phyloP scores from a whole-genome alignment of 2,329 filamentous ascomycete species.

The Neobulgaria alba region DNA sequence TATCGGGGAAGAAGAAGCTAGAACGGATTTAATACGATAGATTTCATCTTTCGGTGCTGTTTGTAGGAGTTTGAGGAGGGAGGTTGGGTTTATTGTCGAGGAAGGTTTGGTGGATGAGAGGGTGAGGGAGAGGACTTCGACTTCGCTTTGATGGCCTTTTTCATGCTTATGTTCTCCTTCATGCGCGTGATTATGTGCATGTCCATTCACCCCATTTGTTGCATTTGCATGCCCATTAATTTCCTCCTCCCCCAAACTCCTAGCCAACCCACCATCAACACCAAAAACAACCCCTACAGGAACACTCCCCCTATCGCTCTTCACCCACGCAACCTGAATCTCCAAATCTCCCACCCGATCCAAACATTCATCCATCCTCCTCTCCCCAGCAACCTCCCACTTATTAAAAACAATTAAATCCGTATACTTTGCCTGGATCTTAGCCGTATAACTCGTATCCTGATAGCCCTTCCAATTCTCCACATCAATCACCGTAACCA shows the following conservation, averaged over 20 bases:
- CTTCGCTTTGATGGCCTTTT: constrained; percentile 66
- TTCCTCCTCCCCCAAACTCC: constrained; percentile 37
- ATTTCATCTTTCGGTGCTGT: constrained; percentile 84
- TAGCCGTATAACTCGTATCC: constrained; percentile 62
- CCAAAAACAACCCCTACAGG: constrained; percentile 75
- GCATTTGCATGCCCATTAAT: constrained; percentile 46
- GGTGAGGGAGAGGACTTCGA: constrained; percentile 83
- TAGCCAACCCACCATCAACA: constrained; percentile 72
- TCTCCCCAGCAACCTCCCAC: constrained; percentile 56
- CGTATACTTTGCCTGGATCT: constrained; percentile 63
- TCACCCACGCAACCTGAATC: constrained; percentile 64
- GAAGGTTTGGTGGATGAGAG: constrained; percentile 38
- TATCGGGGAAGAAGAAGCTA: constrained; percentile 40
- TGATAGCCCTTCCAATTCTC: constrained; percentile 72
- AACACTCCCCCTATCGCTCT: constrained; percentile 74
- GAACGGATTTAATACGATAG: constrained; percentile 80
- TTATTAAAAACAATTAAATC: constrained; percentile 69
- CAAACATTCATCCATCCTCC: constrained; percentile 53
- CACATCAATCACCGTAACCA: constrained; percentile 64
- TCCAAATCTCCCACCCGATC: constrained; percentile 61
- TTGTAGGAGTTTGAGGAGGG: constrained; percentile 59
- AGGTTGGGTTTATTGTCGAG: constrained; percentile 44
- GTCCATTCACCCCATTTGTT: too few species aligned
- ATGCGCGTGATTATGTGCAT: constrained; percentile 29
- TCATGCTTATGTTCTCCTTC: constrained; percentile 40